Conservation (phyloP, 2,329 filamentous ascomycete species). For the Penicillium sp. region DNA sequence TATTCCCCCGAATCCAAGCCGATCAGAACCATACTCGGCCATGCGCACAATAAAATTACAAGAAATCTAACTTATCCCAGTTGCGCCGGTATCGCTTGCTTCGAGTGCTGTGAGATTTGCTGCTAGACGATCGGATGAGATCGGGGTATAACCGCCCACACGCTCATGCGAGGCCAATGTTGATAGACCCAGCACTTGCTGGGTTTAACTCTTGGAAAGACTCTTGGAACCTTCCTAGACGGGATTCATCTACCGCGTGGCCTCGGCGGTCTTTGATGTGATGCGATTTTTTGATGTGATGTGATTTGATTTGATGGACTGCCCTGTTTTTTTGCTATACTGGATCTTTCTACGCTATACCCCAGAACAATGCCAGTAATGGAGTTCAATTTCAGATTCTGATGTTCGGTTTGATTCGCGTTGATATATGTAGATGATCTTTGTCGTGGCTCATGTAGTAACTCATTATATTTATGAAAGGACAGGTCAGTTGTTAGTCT, state of each 20-base stretch:
- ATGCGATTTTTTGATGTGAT: not conserved
- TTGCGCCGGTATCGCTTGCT: slow-evolving; percentile 35
- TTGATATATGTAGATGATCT: not conserved
- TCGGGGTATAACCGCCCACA: not conserved
- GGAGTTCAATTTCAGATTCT: slow-evolving; percentile 8
- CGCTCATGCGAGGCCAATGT: not conserved
- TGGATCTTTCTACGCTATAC: slow-evolving; percentile 17
- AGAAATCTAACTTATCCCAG: slow-evolving; percentile 15
- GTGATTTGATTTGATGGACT: not conserved
- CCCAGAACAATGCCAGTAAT: slow-evolving; percentile 16
- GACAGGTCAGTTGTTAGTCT: not conserved
- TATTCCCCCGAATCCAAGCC: no score
- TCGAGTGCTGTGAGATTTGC: slow-evolving; percentile 37
- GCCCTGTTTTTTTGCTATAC: slow-evolving; percentile 1
- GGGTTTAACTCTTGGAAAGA: not conserved
- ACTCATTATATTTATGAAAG: not conserved
- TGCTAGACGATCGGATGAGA: slow-evolving; percentile 23
- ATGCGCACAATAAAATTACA: not conserved
- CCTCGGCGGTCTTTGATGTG: not conserved
- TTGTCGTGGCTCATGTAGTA: not conserved
- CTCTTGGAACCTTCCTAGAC: not conserved
- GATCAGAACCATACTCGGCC: not conserved
- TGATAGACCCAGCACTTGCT: not conserved
- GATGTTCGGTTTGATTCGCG: not conserved
- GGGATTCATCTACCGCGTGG: not conserved